A percentile compares a stretch with the other conserved stretches of the same genome.
Evolutionary conservation across 148 eudicot genomes (phyloP).

Genomic region (Hydrangea macrophylla): DNA sequence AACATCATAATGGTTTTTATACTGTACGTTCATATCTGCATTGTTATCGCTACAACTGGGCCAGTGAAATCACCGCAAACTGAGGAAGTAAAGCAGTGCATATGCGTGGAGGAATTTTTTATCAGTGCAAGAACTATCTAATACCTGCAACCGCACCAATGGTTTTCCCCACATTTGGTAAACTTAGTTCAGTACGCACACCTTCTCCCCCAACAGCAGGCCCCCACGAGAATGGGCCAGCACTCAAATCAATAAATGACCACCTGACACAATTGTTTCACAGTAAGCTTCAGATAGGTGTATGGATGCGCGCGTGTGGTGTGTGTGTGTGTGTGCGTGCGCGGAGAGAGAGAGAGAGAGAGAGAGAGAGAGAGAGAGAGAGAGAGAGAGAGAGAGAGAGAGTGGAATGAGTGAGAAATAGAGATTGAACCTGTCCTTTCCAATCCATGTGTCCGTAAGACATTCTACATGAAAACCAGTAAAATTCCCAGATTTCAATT

Average conservation of each 20-base stretch:
- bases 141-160: slow-evolving; percentile 89
- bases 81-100: neutral
- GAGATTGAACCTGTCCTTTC: slow-evolving; percentile 65
- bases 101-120: neutral
- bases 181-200: slow-evolving; percentile 90
- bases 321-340: too few species aligned
- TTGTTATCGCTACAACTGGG: neutral
- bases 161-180: slow-evolving; percentile 86
- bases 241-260: slow-evolving; percentile 90
- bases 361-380: neutral
- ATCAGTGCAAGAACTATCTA: neutral
- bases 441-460: slow-evolving; percentile 95
- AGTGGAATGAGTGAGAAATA: too few species aligned
- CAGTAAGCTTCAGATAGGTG: slow-evolving; percentile 15
- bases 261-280: slow-evolving; percentile 48
- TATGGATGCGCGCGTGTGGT: too few species aligned
- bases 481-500: slow-evolving; percentile 67
- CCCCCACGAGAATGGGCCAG: slow-evolving; percentile 98
- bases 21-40: neutral
- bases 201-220: slow-evolving; percentile 99
- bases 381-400: slow-evolving; percentile 3
- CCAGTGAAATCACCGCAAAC: neutral
- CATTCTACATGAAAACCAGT: slow-evolving; percentile 76
- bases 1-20: neutral
- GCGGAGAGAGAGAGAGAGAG: neutral